phyloP scores from a whole-genome alignment of 1,139 yeast genomes.

The Taphrina confusa region DNA sequence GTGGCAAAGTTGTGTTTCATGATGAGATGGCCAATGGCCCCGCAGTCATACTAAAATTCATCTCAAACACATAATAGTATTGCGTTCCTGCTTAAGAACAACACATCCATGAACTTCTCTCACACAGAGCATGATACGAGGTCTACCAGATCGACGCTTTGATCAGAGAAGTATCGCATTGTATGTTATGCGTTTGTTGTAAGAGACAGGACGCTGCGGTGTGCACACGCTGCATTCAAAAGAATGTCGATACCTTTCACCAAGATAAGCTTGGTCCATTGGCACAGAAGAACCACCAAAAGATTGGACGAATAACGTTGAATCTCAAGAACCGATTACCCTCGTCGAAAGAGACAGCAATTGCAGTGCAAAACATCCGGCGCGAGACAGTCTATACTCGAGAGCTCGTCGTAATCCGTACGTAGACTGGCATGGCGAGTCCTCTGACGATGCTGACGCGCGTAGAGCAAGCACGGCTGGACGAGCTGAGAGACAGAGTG shows the following conservation, averaged over 20 bases:
- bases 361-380: constrained; percentile 1
- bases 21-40: too few relatives aligned
- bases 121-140: too few relatives aligned
- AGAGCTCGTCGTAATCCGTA: constrained; percentile 3
- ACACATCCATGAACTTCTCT: too few relatives aligned
- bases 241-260: background rate
- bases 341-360: background rate
- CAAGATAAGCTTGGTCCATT: background rate
- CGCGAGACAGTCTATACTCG: constrained; percentile 18
- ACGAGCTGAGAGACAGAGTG: constrained; percentile 17
- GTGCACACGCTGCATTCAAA: background rate
- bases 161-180: too few relatives aligned
- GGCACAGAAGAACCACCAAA: background rate
- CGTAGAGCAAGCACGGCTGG: constrained; percentile 17
- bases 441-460: background rate
- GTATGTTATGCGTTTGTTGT: constrained; percentile 16
- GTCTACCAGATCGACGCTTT: too few relatives aligned
- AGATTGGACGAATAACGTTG: background rate
- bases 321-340: background rate
- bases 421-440: background rate
- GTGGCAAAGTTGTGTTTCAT: too few relatives aligned
- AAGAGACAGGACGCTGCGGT: background rate
- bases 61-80: too few relatives aligned
- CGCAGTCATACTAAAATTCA: too few relatives aligned
- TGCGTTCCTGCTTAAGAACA: too few relatives aligned